These are phyloP conservation scores for Bjerkandera adusta DNA, from an alignment of 1,284 basidiomycete species.

Conservation along the genomic window DNA sequence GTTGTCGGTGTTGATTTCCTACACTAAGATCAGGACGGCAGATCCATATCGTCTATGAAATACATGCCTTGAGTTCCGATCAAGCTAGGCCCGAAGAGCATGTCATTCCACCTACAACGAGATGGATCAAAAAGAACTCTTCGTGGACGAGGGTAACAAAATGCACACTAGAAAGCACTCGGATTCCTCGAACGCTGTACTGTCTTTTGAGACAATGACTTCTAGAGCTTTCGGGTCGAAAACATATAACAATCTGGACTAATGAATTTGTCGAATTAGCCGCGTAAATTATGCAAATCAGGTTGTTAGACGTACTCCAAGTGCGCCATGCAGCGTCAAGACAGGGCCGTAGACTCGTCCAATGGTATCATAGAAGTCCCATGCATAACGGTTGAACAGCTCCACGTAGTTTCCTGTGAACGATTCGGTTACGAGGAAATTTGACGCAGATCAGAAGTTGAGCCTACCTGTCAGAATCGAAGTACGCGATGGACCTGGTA, in stretches of 20 bases:
- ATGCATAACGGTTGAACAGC: conserved; percentile 19
- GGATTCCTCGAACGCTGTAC: conserved; percentile 12
- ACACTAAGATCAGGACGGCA: neutral
- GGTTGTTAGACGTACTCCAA: conserved; percentile 15
- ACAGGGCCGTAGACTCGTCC: conserved; percentile 17
- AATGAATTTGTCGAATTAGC: neutral
- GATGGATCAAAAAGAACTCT: neutral
- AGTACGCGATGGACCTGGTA: conserved; percentile 8
- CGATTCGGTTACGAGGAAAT: neutral
- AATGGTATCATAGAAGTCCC: conserved; percentile 15
- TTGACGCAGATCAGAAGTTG: neutral
- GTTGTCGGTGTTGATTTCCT: conserved; percentile 32
- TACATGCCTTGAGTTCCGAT: conserved; percentile 17
- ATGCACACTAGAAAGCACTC: conserved; percentile 7
- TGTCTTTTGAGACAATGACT: conserved; percentile 15
- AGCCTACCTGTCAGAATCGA: conserved; percentile 8
- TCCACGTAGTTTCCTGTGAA: conserved; percentile 17
- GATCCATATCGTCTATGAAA: neutral
- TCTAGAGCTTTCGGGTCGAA: conserved; percentile 17
- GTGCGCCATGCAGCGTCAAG: conserved; percentile 13
- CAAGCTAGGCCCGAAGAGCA: conserved; percentile 21
- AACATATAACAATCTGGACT: conserved; percentile 10
- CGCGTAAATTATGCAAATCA: neutral
- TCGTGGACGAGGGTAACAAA: neutral
- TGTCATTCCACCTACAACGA: conserved; percentile 11